Conservation (phyloP, 2,329 filamentous ascomycete species). For the Leptographium lundbergii region DNA sequence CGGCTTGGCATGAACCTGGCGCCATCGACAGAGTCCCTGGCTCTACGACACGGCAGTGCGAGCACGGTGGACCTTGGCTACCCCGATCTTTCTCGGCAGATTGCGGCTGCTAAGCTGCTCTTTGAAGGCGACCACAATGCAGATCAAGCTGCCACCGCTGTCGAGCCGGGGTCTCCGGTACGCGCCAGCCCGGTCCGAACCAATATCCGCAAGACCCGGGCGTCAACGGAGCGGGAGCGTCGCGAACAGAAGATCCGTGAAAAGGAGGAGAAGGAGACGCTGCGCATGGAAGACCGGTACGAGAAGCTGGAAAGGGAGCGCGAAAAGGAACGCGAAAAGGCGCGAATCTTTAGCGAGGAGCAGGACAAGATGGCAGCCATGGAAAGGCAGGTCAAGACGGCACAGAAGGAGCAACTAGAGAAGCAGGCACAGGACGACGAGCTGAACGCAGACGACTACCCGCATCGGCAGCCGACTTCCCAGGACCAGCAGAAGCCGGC, state of each 20-base stretch:
- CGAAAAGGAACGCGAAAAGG: slow-evolving; percentile 61
- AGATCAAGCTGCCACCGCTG: too few relatives aligned
- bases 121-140: not conserved
- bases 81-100: slow-evolving; percentile 31
- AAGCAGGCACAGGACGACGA: slow-evolving; percentile 5
- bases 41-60: slow-evolving; percentile 13
- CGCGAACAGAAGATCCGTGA: slow-evolving; percentile 44
- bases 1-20: slow-evolving; percentile 30
- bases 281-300: slow-evolving; percentile 46
- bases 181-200: slow-evolving; percentile 9
- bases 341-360: slow-evolving; percentile 43
- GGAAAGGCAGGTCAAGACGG: slow-evolving; percentile 31
- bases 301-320: slow-evolving; percentile 54
- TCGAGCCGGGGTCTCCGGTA: not conserved
- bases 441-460: slow-evolving; percentile 2
- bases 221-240: slow-evolving; percentile 47
- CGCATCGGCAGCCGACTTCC: not conserved
- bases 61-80: slow-evolving; percentile 27
- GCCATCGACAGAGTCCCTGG: slow-evolving; percentile 37
- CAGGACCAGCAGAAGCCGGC: not conserved
- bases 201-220: slow-evolving; percentile 37
- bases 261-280: slow-evolving; percentile 46
- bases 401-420: slow-evolving; percentile 27
- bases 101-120: slow-evolving; percentile 2
- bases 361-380: slow-evolving; percentile 37